These are phyloP conservation scores for Cryptococcus neoformans DNA, from an alignment of 1,284 basidiomycete genomes.

Conservation along the genomic window DNA sequence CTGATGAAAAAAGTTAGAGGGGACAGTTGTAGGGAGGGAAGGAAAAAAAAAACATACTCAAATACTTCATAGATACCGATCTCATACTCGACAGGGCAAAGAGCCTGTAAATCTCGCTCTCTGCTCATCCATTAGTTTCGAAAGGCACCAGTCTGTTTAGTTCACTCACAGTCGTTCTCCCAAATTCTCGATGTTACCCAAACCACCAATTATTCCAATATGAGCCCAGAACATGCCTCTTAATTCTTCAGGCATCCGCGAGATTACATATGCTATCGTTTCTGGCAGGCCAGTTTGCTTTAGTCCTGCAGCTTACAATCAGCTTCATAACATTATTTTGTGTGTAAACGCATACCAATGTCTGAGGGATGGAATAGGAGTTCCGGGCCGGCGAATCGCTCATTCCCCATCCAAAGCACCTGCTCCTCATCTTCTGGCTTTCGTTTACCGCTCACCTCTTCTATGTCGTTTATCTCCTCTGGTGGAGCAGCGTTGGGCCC, in stretches of 20 bases:
- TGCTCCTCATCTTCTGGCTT: constrained; percentile 60
- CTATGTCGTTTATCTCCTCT: constrained; percentile 2
- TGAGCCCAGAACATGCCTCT: constrained; percentile 93
- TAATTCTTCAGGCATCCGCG: constrained; percentile 66
- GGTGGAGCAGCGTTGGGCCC: constrained; percentile 36
- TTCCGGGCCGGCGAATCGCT: constrained; percentile 86
- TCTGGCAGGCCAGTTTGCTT: constrained; percentile 74
- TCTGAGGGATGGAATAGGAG: constrained; percentile 82
- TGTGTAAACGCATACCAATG: constrained; percentile 60
- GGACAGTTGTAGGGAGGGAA: neutral
- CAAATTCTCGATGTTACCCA: constrained; percentile 70
- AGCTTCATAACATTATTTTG: neutral
- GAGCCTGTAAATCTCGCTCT: constrained; percentile 63
- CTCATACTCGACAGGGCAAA: constrained; percentile 73
- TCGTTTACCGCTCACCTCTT: constrained; percentile 1
- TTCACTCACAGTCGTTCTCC: constrained; percentile 61
- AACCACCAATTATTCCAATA: constrained; percentile 84
- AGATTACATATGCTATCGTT: constrained; percentile 71
- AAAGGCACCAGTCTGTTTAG: neutral
- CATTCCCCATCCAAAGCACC: constrained; percentile 79
- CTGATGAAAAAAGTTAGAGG: constrained; percentile 46
- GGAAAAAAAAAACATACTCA: constrained; percentile 58
- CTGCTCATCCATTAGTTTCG: constrained; percentile 23
- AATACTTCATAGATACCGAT: constrained; percentile 66
- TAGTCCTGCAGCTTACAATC: constrained; percentile 57